phyloP scores from a whole-genome alignment of 176 grass and related monocot genomes.

The Leersia perrieri region DNA sequence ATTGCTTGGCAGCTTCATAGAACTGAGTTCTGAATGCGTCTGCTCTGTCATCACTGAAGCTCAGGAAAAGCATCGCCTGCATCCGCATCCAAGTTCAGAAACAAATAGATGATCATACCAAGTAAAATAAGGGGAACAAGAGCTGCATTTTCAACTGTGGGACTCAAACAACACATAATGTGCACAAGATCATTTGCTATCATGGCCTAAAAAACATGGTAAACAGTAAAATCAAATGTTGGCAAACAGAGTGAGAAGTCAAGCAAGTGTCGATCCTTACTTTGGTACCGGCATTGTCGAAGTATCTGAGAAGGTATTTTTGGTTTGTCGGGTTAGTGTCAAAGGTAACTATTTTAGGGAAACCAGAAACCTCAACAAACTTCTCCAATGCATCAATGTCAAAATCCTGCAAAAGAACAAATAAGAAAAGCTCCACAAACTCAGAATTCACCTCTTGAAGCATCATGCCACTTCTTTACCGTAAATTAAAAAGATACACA shows the following conservation, averaged over 20 bases:
- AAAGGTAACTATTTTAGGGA: slow-evolving; percentile 56
- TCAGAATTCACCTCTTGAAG: neutral
- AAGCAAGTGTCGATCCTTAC: slow-evolving; percentile 11
- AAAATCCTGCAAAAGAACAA: slow-evolving; percentile 51
- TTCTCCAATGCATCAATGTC: slow-evolving; percentile 42
- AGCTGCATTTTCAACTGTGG: neutral
- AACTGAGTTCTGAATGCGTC: slow-evolving; percentile 39
- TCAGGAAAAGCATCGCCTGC: slow-evolving; percentile 64
- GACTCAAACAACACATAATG: neutral
- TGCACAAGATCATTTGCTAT: neutral
- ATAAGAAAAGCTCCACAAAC: neutral
- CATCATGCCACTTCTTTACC: neutral
- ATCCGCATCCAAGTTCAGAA: neutral
- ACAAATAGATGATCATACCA: neutral
- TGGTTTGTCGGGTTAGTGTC: slow-evolving; percentile 55
- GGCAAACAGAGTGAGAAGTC: neutral
- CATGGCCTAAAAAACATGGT: neutral
- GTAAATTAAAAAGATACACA: too few species aligned
- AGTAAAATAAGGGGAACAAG: neutral
- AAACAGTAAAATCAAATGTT: neutral
- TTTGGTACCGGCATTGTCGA: slow-evolving; percentile 41
- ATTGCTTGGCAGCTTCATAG: slow-evolving; percentile 36
- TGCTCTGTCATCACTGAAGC: slow-evolving; percentile 33
- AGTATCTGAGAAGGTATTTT: slow-evolving; percentile 59
- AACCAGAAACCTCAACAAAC: slow-evolving; percentile 44